Base-by-base conservation (phyloP, 768 basidiomycete species). In the Phaffia tasmanica region DNA sequence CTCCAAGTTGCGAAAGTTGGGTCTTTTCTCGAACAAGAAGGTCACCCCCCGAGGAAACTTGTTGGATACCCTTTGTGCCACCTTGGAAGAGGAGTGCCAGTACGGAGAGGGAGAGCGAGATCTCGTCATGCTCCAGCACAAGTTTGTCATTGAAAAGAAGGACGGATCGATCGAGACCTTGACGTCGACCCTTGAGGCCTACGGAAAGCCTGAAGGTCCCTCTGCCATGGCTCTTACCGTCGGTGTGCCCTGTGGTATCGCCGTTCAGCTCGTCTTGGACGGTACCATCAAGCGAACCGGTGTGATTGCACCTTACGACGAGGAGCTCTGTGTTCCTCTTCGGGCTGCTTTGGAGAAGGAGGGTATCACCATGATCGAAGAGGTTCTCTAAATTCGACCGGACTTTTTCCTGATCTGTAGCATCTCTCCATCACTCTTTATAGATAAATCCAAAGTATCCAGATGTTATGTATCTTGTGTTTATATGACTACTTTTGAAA, bases 81-180 rank as follows among this genome's bases (percentile, higher is more conserved):
- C 82, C 25, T 83, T 99, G 58, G 93, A 99, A 80, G 83, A 80
- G 68, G 82, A 94, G 75, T 95, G 97, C 89, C 83, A 85, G 77
- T 97, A 94, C 78, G 87, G 85, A 70, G 78, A 81, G 57, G 89
- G 89, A 70, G 92, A 98, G 78, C 86, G 89, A 15, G 94, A 99
- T 77, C 83, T 98, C 69, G 89, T 99, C 68, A 89, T 98, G 85
- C 84, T 99, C 63, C 94, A 97, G 79, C 94, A 99, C 83, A 94
- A 93, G 80, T 98, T 99, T 75, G 79, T 89, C 72, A 85, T 98
- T 48, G 85, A 92, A 75, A 88, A 87, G 83, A 81, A 82, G 46
- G 89, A 97, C 73, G 92, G 94, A 57, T 81, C 78, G 57, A 79
- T 82, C 78, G 86, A 85, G 68, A 61, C 82, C 72, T 56, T 47